phyloP scores from a whole-genome alignment of 805 yeast genomes.

The Starmerella asiatica region DNA sequence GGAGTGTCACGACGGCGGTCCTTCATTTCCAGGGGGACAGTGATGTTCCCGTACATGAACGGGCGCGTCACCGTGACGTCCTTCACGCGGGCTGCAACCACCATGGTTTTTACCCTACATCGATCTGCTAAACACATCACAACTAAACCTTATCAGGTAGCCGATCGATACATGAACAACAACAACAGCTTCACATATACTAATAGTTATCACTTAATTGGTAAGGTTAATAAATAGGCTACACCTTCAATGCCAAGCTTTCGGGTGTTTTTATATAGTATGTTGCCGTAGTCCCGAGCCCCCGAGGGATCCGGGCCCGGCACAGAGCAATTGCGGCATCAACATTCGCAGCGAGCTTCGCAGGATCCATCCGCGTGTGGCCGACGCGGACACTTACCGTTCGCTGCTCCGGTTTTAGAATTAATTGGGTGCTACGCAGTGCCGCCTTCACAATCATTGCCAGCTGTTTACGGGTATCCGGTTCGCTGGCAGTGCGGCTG shows the following conservation, averaged over 20 bases:
- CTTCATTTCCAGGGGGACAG: conserved; percentile 46
- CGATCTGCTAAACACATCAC: too few relatives aligned
- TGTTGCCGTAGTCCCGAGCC: conserved; percentile 12
- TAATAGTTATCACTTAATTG: too few relatives aligned
- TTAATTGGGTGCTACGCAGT: conserved; percentile 15
- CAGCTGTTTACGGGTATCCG: conserved; percentile 6
- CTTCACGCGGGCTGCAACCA: conserved; percentile 23
- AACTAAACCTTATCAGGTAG: too few relatives aligned
- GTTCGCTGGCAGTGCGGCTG: background rate
- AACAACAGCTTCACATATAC: too few relatives aligned
- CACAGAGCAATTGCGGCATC: conserved; percentile 11
- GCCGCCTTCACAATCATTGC: conserved; percentile 5
- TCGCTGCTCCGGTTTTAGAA: conserved; percentile 15
- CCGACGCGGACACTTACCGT: conserved; percentile 18
- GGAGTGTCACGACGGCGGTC: conserved; percentile 53
- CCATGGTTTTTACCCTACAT: conserved; percentile 3
- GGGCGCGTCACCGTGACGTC: conserved; percentile 65
- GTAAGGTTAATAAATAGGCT: too few relatives aligned
- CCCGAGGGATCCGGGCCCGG: conserved; percentile 10
- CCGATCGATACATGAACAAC: too few relatives aligned
- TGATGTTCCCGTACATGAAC: conserved; percentile 66
- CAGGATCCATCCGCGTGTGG: conserved; percentile 20
- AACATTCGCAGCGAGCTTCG: conserved; percentile 16
- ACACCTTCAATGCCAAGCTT: conserved; percentile 16
- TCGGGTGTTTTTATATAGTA: conserved; percentile 21